phyloP scores from a whole-genome alignment of 2,329 filamentous ascomycete genomes.

The Clarireedia sp. region DNA sequence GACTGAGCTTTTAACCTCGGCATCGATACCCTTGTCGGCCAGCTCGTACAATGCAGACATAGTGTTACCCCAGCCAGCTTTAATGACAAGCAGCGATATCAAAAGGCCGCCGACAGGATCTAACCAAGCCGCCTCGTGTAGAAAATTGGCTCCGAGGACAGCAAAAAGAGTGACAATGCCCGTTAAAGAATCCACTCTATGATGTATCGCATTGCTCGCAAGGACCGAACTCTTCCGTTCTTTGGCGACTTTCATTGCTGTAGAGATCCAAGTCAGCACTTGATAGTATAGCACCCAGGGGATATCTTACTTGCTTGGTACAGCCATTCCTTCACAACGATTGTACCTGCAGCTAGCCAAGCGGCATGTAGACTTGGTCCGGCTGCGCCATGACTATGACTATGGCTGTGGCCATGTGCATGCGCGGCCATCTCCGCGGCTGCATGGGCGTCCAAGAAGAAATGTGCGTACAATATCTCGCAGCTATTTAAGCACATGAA shows the following conservation, averaged over 20 bases:
- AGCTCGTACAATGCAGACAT: slow-evolving; percentile 75
- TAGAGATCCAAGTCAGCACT: slow-evolving; percentile 18
- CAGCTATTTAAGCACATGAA: slow-evolving; percentile 83
- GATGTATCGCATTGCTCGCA: slow-evolving; percentile 91
- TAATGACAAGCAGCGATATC: slow-evolving; percentile 89
- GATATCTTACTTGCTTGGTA: slow-evolving; percentile 77
- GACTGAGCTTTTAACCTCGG: slow-evolving; percentile 69
- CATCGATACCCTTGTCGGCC: slow-evolving; percentile 82
- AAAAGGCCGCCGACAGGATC: slow-evolving; percentile 89
- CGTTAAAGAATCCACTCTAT: slow-evolving; percentile 91
- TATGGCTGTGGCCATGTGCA: slow-evolving; percentile 54
- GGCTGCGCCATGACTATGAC: slow-evolving; percentile 54
- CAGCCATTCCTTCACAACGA: slow-evolving; percentile 91
- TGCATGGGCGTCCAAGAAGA: slow-evolving; percentile 55
- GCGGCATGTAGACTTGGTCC: slow-evolving; percentile 86
- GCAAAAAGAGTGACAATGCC: slow-evolving; percentile 86
- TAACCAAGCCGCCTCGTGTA: slow-evolving; percentile 81
- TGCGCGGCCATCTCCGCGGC: slow-evolving; percentile 47
- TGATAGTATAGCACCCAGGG: neutral
- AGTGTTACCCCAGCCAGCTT: slow-evolving; percentile 83
- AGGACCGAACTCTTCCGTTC: slow-evolving; percentile 94
- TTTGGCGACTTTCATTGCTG: slow-evolving; percentile 89
- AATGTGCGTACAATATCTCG: slow-evolving; percentile 61
- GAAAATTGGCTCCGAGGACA: slow-evolving; percentile 81
- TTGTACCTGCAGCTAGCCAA: slow-evolving; percentile 86